A percentile compares a stretch with the other conserved stretches of the same genome.
These are phyloP conservation scores for Pseudogymnoascus verrucosus DNA, from an alignment of 2,329 filamentous ascomycete genomes.

Conservation along the genomic window DNA sequence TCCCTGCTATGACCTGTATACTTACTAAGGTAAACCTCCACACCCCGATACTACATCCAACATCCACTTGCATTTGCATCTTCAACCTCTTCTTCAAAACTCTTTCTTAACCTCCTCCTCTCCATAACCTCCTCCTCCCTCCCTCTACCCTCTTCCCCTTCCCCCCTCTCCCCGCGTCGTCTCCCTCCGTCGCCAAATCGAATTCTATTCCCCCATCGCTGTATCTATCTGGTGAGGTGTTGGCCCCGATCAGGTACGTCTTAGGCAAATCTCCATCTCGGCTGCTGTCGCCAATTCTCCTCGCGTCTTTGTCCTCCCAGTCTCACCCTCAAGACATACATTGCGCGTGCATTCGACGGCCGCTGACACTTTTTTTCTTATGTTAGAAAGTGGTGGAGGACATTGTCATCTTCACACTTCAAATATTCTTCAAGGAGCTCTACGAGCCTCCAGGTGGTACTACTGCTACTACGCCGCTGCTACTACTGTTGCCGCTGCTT, in stretches of 20 bases:
- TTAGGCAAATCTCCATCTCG: slow-evolving; percentile 19
- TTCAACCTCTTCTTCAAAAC: slow-evolving; percentile 13
- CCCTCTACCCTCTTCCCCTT: slow-evolving; percentile 19
- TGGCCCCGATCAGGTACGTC: neutral
- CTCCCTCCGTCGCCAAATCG: slow-evolving; percentile 17
- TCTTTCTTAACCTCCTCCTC: slow-evolving; percentile 22
- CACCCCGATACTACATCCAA: slow-evolving; percentile 1
- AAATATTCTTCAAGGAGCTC: neutral
- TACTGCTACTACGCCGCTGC: neutral
- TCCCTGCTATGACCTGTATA: neutral
- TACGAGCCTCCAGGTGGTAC: neutral
- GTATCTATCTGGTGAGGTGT: neutral
- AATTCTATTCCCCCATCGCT: neutral
- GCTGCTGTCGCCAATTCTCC: slow-evolving; percentile 13
- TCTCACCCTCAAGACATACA: neutral
- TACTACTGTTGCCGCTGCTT: slow-evolving; percentile 11
- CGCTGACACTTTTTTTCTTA: neutral
- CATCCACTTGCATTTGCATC: slow-evolving; percentile 12
- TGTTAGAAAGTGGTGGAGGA: neutral
- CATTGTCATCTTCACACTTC: neutral
- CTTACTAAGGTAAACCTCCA: neutral
- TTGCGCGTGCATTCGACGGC: neutral
- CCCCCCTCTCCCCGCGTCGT: slow-evolving; percentile 16
- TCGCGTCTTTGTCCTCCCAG: neutral
- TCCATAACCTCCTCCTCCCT: slow-evolving; percentile 21